Evolutionary conservation across 2,329 filamentous ascomycete species (phyloP).

Genomic region (Drechslera avenae): DNA sequence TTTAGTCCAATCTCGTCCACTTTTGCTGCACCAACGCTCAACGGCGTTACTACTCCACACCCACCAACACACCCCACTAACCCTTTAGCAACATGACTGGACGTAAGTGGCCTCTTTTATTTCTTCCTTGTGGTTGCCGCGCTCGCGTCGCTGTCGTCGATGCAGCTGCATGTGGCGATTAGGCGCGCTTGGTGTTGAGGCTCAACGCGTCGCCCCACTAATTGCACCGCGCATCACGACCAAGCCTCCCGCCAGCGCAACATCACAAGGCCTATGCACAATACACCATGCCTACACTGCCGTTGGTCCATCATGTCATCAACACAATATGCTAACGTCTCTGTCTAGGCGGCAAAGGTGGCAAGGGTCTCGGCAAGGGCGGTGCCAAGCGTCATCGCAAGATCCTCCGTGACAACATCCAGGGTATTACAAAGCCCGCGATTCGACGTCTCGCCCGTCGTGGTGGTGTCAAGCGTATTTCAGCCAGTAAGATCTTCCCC

Average conservation of each 20-base stretch:
- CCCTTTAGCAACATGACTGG: slow-evolving; percentile 50
- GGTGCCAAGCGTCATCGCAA: slow-evolving; percentile 61
- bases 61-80: slow-evolving; percentile 35
- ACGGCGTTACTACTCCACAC: slow-evolving; percentile 7
- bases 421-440: slow-evolving; percentile 61
- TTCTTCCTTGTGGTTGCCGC: slow-evolving; percentile 16
- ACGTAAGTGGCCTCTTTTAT: slow-evolving; percentile 46
- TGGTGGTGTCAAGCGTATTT: slow-evolving; percentile 61
- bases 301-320: background rate
- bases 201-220: slow-evolving; percentile 33
- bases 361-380: slow-evolving; percentile 61
- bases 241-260: slow-evolving; percentile 16
- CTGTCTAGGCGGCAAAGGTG: slow-evolving; percentile 57
- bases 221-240: slow-evolving; percentile 21
- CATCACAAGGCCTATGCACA: too few relatives aligned
- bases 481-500: slow-evolving; percentile 51
- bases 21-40: slow-evolving; percentile 10
- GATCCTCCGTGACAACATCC: slow-evolving; percentile 62
- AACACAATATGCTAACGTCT: slow-evolving; percentile 40
- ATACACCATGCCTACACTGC: slow-evolving; percentile 19
- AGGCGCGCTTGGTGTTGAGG: slow-evolving; percentile 34
- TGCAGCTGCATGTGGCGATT: slow-evolving; percentile 19
- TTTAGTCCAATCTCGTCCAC: slow-evolving; percentile 17
- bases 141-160: slow-evolving; percentile 22
- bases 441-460: slow-evolving; percentile 61